A percentile compares a stretch with the other conserved stretches of the same genome.
Evolutionary conservation across 2,329 filamentous ascomycete genomes (phyloP).

Genomic region (Coniochaeta sp.): DNA sequence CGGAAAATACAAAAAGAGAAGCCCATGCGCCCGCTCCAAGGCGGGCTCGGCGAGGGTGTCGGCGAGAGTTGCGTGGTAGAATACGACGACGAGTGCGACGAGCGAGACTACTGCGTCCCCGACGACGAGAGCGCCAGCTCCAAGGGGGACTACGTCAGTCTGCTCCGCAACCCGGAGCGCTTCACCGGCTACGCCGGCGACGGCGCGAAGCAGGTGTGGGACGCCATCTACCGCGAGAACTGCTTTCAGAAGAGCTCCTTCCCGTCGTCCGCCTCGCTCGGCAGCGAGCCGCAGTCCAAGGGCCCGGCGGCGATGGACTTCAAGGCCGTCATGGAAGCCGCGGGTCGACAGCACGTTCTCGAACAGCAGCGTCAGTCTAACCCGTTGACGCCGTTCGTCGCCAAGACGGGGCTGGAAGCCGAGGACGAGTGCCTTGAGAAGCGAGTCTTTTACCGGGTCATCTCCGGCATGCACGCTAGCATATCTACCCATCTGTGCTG

Average conservation of each 20-base stretch:
- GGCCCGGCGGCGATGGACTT: conserved; percentile 53
- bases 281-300: conserved; percentile 27
- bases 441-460: conserved; percentile 92
- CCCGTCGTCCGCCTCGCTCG: conserved; percentile 49
- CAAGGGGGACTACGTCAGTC: conserved; percentile 94
- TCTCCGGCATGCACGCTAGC: conserved; percentile 96
- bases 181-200: conserved; percentile 91
- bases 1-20: conserved; percentile 64
- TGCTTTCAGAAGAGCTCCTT: conserved; percentile 74
- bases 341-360: conserved; percentile 52
- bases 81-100: conserved; percentile 94
- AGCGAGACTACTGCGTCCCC: conserved; percentile 91
- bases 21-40: conserved; percentile 67
- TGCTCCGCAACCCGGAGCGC: conserved; percentile 86
- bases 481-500: conserved; percentile 95
- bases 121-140: conserved; percentile 82
- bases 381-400: conserved; percentile 50
- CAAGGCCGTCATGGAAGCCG: conserved; percentile 51
- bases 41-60: conserved; percentile 74
- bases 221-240: conserved; percentile 94
- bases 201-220: conserved; percentile 85
- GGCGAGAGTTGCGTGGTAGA: conserved; percentile 96
- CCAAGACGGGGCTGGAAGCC: conserved; percentile 60
- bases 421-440: conserved; percentile 96
- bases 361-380: conserved; percentile 49